Base-by-base conservation (phyloP, 495 filamentous ascomycete genomes). In the Beverwykella pulmonaria region DNA sequence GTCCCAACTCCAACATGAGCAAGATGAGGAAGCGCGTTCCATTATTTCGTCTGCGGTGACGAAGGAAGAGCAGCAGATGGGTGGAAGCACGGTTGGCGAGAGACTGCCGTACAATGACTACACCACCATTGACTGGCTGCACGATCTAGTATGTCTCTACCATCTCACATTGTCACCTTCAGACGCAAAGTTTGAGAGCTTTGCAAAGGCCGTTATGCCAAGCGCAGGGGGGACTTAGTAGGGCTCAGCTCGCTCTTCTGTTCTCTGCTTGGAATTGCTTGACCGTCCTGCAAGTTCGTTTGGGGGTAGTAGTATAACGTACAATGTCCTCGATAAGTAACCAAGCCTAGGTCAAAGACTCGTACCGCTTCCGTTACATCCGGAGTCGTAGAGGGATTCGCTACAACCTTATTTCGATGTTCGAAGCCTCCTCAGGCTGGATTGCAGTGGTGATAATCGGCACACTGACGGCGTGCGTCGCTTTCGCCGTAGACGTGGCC, bases 51-150 rank as follows among this genome's bases (percentile, higher is more conserved):
- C 71, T 34, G 59, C 73, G 27, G 47, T 80, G 30, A 77, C 74
- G 29, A 82, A 80, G 56, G 78, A 82, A 34, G 82, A 83, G 65
- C 75, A 76, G 64, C 75, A 75, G 10, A 71, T 83, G 41, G 73
- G 59, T 17, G 73, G 69, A 15, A 78, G 77, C 15, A 74, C 78
- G 10, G 75, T 86, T 22, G 83, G 84, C 25, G 84, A 86, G 69
- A 73, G 84, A 22, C 68, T 86, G 52, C 81, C 81, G 7, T 86
- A 85, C 73, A 84, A 84, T 72, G 80, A 83, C 63, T 85, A 85
- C 70, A 81, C 81, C 5, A 84, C 82, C 2, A 82, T 84, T 67
- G 83, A 86, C 71, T 86, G 82, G 82, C 76, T 85, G 54, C 84
- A 85, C 70, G 83, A 85, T 65, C 70, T 86, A 61, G 83, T 83